Conservation (phyloP, 345 rosid genomes). For the Kandelia obovata region DNA sequence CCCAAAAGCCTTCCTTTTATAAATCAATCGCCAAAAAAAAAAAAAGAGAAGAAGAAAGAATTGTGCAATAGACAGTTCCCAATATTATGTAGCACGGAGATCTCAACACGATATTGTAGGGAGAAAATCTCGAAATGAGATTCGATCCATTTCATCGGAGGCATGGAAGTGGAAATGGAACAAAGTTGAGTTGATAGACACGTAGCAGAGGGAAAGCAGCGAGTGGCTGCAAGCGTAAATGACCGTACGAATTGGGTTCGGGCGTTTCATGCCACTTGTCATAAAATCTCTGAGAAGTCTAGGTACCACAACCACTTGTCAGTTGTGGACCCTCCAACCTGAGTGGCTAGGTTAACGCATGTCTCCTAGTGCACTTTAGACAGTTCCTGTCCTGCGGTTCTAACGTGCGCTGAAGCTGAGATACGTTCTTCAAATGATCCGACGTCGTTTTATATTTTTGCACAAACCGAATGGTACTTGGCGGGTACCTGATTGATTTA, state of each 20-base stretch:
- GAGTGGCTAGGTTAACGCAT: background rate
- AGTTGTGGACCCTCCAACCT: constrained; percentile 18
- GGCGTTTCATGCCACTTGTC: constrained; percentile 24
- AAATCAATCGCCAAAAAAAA: too few relatives aligned
- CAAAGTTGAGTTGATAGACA: background rate
- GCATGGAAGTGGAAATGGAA: background rate
- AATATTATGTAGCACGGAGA: background rate
- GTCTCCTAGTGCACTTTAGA: constrained; percentile 14
- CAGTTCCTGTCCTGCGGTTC: background rate
- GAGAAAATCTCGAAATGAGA: constrained; percentile 8
- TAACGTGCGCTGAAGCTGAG: constrained; percentile 11
- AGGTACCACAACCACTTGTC: constrained; percentile 18
- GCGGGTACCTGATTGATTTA: too few relatives aligned
- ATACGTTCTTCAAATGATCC: background rate
- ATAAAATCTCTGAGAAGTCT: constrained; percentile 4
- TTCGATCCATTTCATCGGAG: too few relatives aligned
- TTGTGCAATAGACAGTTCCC: too few relatives aligned
- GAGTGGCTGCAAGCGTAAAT: constrained; percentile 29
- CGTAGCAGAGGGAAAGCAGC: constrained; percentile 24
- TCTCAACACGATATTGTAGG: background rate
- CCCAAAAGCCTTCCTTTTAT: too few relatives aligned
- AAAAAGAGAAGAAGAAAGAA: too few relatives aligned
- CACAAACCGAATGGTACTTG: too few relatives aligned
- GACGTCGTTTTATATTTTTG: background rate
- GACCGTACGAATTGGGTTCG: constrained; percentile 10